Evolutionary conservation across 2,329 filamentous ascomycete genomes (phyloP).

Genomic region (Botrytis hyacinthi): DNA sequence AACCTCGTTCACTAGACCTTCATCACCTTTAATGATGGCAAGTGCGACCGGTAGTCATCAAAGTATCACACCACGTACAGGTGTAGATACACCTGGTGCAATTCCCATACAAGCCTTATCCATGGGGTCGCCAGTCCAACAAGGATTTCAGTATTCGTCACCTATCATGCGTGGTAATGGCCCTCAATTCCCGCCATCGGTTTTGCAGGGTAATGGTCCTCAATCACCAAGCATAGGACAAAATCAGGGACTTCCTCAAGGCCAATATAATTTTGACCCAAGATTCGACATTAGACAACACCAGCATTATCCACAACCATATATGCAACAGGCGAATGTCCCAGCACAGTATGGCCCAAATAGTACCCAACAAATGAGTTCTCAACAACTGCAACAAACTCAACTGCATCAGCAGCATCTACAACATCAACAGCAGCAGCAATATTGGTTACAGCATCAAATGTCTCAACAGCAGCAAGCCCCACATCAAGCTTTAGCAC

Average conservation of each 20-base stretch:
- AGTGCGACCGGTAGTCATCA: background rate
- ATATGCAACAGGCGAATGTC: slow-evolving; percentile 17
- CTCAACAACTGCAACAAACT: slow-evolving; percentile 19
- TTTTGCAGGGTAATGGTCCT: background rate
- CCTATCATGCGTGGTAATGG: slow-evolving; percentile 22
- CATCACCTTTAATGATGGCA: background rate
- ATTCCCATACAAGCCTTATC: slow-evolving; percentile 31
- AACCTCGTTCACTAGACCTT: slow-evolving; percentile 1
- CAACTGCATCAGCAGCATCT: slow-evolving; percentile 20
- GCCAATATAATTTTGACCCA: background rate
- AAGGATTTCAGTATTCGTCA: slow-evolving; percentile 21
- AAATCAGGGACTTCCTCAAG: slow-evolving; percentile 6
- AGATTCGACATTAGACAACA: slow-evolving; percentile 17
- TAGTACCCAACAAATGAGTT: slow-evolving; percentile 15
- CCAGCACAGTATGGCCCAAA: background rate
- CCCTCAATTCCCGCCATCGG: background rate
- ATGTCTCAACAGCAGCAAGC: slow-evolving; percentile 24
- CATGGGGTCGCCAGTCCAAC: slow-evolving; percentile 32
- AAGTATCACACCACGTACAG: background rate
- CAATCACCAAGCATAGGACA: slow-evolving; percentile 3
- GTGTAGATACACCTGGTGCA: slow-evolving; percentile 28
- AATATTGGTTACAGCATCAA: slow-evolving; percentile 13
- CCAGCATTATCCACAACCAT: slow-evolving; percentile 22
- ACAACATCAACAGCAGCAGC: slow-evolving; percentile 24
- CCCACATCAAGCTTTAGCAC: slow-evolving; percentile 22